Evolutionary conservation across 257 asterid genomes (phyloP).

Genomic region (Gentiana straminea): DNA sequence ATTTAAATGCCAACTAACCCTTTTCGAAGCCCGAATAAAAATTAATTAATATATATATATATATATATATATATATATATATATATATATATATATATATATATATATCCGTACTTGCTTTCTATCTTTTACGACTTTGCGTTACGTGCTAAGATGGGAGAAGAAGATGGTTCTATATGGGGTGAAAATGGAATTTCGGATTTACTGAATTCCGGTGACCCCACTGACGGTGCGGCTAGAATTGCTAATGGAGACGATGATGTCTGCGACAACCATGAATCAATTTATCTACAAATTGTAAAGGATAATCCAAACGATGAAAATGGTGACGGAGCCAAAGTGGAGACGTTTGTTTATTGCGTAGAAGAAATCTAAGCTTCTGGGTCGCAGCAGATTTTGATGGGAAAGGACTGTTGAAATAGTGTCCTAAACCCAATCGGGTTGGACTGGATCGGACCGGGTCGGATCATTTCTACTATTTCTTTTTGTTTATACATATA

Average conservation of each 20-base stretch:
- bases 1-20: too few species aligned
- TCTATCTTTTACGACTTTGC: too few species aligned
- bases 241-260: conserved; percentile 13
- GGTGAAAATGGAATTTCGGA: conserved; percentile 26
- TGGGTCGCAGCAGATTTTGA: conserved; percentile 47
- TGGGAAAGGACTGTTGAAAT: conserved; percentile 25
- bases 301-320: conserved; percentile 26
- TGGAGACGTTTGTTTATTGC: conserved; percentile 91
- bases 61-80: too few species aligned
- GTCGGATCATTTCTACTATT: too few species aligned
- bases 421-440: too few species aligned
- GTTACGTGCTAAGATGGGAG: conserved; percentile 7
- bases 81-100: too few species aligned
- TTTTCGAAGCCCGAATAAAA: too few species aligned
- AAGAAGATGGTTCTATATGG: conserved; percentile 28
- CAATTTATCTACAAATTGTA: conserved; percentile 31
- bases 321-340: conserved; percentile 49
- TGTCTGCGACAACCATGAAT: conserved; percentile 12
- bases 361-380: conserved; percentile 79
- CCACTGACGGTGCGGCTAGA: conserved; percentile 21
- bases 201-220: conserved; percentile 15
- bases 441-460: too few species aligned
- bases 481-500: too few species aligned
- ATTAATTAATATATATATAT: too few species aligned
- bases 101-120: too few species aligned